These are phyloP conservation scores for Metarhizium album DNA, from an alignment of 2,329 filamentous ascomycete genomes.

Conservation along the genomic window DNA sequence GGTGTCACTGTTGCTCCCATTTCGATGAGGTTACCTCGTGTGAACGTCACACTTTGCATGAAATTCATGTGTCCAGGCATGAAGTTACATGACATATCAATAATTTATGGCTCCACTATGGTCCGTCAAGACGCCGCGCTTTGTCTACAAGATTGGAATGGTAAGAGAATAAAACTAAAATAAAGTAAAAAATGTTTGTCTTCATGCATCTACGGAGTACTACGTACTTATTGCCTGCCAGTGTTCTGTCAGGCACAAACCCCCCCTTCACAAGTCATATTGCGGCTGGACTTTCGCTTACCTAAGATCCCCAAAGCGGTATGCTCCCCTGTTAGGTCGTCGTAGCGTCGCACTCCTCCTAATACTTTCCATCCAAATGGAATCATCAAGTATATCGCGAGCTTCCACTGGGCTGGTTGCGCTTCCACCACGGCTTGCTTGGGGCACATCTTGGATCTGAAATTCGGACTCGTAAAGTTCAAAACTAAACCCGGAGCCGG, in stretches of 20 bases:
- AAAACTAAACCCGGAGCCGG: slow-evolving; percentile 48
- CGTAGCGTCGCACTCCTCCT: slow-evolving; percentile 69
- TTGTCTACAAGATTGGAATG: not conserved
- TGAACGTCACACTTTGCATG: not conserved
- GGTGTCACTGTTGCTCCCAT: not conserved
- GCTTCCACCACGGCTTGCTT: slow-evolving; percentile 52
- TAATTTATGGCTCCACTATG: not conserved
- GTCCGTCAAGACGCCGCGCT: not conserved
- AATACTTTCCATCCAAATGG: slow-evolving; percentile 88
- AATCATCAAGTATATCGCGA: slow-evolving; percentile 76
- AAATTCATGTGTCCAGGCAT: not conserved
- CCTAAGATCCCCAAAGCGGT: slow-evolving; percentile 19
- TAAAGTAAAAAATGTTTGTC: not conserved
- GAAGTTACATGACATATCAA: not conserved
- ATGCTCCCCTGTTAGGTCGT: slow-evolving; percentile 28
- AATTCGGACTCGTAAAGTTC: slow-evolving; percentile 38
- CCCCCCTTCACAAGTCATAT: too few species aligned
- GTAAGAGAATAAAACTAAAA: too few species aligned
- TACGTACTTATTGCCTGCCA: too few species aligned
- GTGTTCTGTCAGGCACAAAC: too few species aligned
- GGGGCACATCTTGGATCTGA: slow-evolving; percentile 16
- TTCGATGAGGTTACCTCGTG: not conserved
- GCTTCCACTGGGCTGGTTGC: slow-evolving; percentile 66
- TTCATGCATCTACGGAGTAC: not conserved
- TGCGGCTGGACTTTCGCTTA: not conserved